phyloP scores from a whole-genome alignment of 228 moss, liverwort and hornwort genomes.

The Sphagnum magellanicum region DNA sequence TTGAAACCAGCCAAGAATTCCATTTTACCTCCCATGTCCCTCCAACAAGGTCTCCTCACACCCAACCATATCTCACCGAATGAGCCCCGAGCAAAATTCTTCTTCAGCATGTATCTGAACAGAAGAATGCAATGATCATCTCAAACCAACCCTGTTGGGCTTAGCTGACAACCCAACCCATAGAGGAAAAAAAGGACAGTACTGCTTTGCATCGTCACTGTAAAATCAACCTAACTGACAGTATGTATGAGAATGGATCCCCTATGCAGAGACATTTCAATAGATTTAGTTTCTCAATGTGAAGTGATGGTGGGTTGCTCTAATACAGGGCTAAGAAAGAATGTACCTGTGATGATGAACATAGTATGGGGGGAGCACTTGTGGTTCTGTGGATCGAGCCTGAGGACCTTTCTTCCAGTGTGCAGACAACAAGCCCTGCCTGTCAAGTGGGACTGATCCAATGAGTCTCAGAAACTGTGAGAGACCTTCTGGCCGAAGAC shows the following conservation, averaged over 20 bases:
- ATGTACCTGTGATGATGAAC: slow-evolving; percentile 65
- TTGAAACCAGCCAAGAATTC: slow-evolving; percentile 22
- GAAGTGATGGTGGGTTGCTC: too few relatives aligned
- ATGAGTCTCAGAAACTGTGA: slow-evolving; percentile 56
- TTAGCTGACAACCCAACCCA: background rate
- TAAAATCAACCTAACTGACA: too few relatives aligned
- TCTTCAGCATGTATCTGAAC: slow-evolving; percentile 70
- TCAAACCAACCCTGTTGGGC: background rate
- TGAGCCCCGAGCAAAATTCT: slow-evolving; percentile 72
- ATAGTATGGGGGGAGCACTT: slow-evolving; percentile 47
- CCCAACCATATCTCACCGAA: slow-evolving; percentile 88
- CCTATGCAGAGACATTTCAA: too few relatives aligned
- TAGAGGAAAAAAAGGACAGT: background rate
- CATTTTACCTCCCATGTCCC: slow-evolving; percentile 16
- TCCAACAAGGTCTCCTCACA: slow-evolving; percentile 47
- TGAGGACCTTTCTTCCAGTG: slow-evolving; percentile 44
- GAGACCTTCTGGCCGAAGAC: slow-evolving; percentile 72
- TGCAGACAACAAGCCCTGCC: slow-evolving; percentile 42
- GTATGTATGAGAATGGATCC: too few relatives aligned
- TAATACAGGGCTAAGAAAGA: too few relatives aligned
- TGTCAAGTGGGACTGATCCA: slow-evolving; percentile 70
- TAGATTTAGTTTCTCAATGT: too few relatives aligned
- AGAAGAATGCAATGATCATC: too few relatives aligned
- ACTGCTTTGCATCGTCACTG: too few relatives aligned
- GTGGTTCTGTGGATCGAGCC: slow-evolving; percentile 25